Base-by-base conservation (phyloP, 306 rosid genomes). In the Glycine latifolia region DNA sequence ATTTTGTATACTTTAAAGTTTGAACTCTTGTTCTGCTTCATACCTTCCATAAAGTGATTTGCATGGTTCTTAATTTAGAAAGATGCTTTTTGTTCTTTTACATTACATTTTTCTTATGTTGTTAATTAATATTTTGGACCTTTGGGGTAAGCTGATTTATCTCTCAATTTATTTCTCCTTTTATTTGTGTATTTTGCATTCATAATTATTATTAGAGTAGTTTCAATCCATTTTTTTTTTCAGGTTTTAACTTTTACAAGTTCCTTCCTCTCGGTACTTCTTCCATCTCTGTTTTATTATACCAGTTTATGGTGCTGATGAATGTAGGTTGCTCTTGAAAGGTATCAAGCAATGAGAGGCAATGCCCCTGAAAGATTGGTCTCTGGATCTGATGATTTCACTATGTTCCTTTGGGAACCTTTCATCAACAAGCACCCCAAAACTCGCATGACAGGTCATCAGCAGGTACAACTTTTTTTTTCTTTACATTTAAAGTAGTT, bases 321-420 rank as follows among this genome's bases (percentile, higher is more conserved):
- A 73, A 73, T 76, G 26, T 85, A 95, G 99, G 98, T 85, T 81
- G 99, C 99, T 78, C 86, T 95, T 84, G 98, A 90, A 88, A 91
- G 99, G 85, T 95, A 93, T 82, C 86, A 93, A 59, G 79, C 83
- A 73, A 93, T 87, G 98, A 93, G 90, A 87, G 97, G 94, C 78
- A 85, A 74, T 71, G 92, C 92, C 80, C 97, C 98, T 48, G 99
- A 95, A 84, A 89, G 99, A 71, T 81, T 95, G 90, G 98, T 95
- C 84, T 95, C 99, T 54, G 97, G 98, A 73, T 95, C 98, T 41
- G 98, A 95, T 89, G 99, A 95, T 87, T 92, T 90, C 81, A 93
- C 99, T 5, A 95, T 95, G 99, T 93, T 90, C 74, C 93, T 95
- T 68, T 95, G 98, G 99, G 98, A 95, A 82, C 99, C 99, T 15